Percentiles rank a stretch among this genome's conserved stretches.
Conservation (phyloP, 371 early-diverging fungal species). For the Racocetra persica region DNA sequence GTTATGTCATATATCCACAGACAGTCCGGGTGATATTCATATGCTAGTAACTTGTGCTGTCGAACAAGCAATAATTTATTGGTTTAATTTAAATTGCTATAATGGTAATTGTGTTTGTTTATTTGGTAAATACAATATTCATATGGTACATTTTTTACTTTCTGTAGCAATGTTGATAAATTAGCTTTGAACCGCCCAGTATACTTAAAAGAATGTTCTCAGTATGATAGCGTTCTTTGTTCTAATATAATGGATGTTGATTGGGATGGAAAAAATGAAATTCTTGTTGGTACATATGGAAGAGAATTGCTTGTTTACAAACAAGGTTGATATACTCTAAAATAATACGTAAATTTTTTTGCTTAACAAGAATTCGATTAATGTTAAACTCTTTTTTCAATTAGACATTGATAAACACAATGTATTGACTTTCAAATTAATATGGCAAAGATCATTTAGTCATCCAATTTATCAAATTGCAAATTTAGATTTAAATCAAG, state of each 20-base stretch:
- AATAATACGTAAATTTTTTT: neutral
- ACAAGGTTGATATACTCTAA: conserved; percentile 48
- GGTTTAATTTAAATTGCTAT: neutral
- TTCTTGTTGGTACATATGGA: conserved; percentile 78
- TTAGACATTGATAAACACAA: too few relatives aligned
- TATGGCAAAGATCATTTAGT: conserved; percentile 61
- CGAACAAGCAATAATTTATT: conserved; percentile 67
- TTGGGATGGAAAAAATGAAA: conserved; percentile 76
- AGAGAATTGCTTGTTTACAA: conserved; percentile 78
- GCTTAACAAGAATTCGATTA: too few relatives aligned
- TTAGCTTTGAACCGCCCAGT: conserved; percentile 54
- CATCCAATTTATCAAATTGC: conserved; percentile 75
- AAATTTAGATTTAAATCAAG: conserved; percentile 72
- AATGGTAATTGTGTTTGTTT: too few relatives aligned
- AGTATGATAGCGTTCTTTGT: too few relatives aligned
- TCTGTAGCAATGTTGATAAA: conserved; percentile 52
- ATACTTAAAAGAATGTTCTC: conserved; percentile 63
- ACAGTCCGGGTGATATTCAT: conserved; percentile 51
- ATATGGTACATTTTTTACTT: conserved; percentile 16
- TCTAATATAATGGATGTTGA: conserved; percentile 80
- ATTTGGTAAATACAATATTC: too few relatives aligned
- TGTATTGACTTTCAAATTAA: conserved; percentile 12
- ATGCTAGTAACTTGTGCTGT: conserved; percentile 70
- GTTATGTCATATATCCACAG: neutral
- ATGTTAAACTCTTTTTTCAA: too few relatives aligned